Evolutionary conservation across 176 grass and related monocot species (phyloP).

Genomic region (Cenchrus americanus): DNA sequence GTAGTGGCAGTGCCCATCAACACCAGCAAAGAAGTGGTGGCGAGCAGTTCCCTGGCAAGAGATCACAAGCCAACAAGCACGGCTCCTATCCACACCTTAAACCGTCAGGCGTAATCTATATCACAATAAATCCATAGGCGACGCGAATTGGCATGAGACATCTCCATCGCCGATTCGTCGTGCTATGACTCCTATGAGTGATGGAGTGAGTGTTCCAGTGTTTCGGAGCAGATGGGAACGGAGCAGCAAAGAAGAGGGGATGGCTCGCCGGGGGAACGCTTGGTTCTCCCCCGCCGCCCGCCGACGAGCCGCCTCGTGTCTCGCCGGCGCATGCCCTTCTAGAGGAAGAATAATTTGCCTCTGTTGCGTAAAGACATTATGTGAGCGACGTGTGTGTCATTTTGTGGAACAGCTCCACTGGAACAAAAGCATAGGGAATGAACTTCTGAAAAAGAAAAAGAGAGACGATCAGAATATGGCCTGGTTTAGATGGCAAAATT

Average conservation of each 20-base stretch:
- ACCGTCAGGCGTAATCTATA: too few relatives aligned
- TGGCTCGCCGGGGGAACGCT: neutral
- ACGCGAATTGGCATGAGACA: neutral
- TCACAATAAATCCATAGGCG: neutral
- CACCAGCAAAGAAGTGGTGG: neutral
- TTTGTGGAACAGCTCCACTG: neutral
- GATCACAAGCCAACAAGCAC: neutral
- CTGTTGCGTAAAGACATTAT: neutral
- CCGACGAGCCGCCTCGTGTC: slow-evolving; percentile 4
- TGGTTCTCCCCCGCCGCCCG: neutral
- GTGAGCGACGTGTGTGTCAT: neutral
- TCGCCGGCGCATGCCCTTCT: neutral
- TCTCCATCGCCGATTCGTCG: neutral
- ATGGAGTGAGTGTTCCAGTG: too few relatives aligned
- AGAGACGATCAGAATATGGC: neutral
- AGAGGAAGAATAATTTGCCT: neutral
- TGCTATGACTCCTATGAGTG: neutral
- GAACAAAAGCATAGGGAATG: neutral
- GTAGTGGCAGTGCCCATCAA: neutral
- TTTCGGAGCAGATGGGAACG: neutral
- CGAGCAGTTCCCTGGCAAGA: neutral
- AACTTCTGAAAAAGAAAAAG: neutral
- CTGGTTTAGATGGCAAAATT: too few relatives aligned
- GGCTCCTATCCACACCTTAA: slow-evolving; percentile 14
- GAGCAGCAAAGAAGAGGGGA: neutral